Evolutionary conservation across 768 basidiomycete genomes (phyloP), one percentile per base, ranked within the genome.

Genomic region (Hericium alpestre): DNA sequence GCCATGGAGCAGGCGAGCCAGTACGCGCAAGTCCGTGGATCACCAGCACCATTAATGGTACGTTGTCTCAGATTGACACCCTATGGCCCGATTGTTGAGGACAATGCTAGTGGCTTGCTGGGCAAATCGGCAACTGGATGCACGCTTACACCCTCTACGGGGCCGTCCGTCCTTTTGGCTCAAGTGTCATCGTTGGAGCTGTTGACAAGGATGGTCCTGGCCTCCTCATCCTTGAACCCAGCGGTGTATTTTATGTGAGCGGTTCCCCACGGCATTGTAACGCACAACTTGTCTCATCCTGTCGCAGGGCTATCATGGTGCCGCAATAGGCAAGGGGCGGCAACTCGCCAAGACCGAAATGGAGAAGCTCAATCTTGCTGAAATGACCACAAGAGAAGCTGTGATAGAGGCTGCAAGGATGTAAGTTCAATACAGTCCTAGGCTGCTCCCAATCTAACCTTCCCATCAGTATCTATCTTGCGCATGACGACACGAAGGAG

Each of bases 91-190:
- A 32, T 32, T 38, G 22, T 49, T 64, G 27, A 56, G 5, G 23
- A 51, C 12, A 16, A n/a, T 56, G 20, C 72, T 63, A 86, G 84
- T 66, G 73, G 32, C 69, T 88, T 52, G 75, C 87, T 55, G 87
- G 91, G 66, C 87, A 94, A 58, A 66, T 99, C 48, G 86, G 89
- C 1, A 78, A 82, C n/a, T 95, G 91, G 70, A 86, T 91, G 9
- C 96, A 99, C 73, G 84, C 86, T 47, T 98, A 97, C 73, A 99
- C 96, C 6, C 83, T 97, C 41, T 97, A 98, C 73, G 97, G 94
- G 1, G 97, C 94, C 22, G 95, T 98, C 39, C 85, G 96, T 41
- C 96, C 96, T 0, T 98, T 98, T 65, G 96, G 95, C 18, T 86
- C 95, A 66, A 93, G 92, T 66, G 87, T 93, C 46, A 88, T 99